Evolutionary conservation across 2,329 filamentous ascomycete species (phyloP).

Genomic region (Fusarium liriodendri): DNA sequence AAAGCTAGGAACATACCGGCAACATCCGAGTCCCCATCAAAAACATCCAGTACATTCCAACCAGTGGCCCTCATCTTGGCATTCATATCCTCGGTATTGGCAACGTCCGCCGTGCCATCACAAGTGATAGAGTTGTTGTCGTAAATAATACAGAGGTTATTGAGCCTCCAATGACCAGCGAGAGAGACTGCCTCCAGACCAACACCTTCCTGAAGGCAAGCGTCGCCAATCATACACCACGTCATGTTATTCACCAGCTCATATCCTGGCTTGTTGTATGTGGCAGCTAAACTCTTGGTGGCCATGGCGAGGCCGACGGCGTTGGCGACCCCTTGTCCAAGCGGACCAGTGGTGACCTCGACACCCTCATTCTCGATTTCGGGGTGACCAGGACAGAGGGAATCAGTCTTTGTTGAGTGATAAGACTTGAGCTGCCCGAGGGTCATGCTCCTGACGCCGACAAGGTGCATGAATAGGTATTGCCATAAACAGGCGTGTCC

Average conservation of each 20-base stretch:
- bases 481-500: constrained; percentile 65
- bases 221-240: constrained; percentile 69
- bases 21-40: constrained; percentile 64
- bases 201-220: constrained; percentile 70
- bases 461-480: constrained; percentile 64
- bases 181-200: constrained; percentile 66
- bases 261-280: constrained; percentile 62
- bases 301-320: constrained; percentile 45
- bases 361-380: constrained; percentile 69
- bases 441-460: constrained; percentile 66
- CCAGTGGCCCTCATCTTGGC: constrained; percentile 67
- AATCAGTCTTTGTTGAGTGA: constrained; percentile 55
- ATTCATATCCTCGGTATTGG: constrained; percentile 68
- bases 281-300: constrained; percentile 64
- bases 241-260: constrained; percentile 62
- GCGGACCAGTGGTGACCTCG: constrained; percentile 69
- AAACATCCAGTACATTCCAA: constrained; percentile 66
- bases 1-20: constrained; percentile 9
- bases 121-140: constrained; percentile 72
- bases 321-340: constrained; percentile 67
- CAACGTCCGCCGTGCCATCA: constrained; percentile 63
- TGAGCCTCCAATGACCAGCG: constrained; percentile 65
- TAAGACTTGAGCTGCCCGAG: constrained; percentile 68
- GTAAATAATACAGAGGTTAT: constrained; percentile 68
- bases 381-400: constrained; percentile 66